phyloP scores from a whole-genome alignment of 768 basidiomycete genomes.

The Gymnopilus junonius region DNA sequence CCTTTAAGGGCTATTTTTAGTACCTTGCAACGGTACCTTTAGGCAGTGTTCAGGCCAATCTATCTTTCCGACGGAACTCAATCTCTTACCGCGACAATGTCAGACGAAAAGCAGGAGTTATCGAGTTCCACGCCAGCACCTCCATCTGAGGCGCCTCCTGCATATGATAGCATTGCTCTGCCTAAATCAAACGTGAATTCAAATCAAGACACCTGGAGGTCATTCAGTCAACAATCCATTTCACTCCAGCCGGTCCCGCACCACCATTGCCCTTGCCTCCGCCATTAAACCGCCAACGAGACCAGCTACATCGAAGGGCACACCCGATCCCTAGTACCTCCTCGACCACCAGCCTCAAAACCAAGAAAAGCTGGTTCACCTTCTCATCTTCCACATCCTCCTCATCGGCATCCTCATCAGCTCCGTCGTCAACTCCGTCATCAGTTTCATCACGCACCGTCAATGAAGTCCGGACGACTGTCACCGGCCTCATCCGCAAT shows the following conservation, averaged over 20 bases:
- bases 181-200: neutral
- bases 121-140: neutral
- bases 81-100: constrained; percentile 1
- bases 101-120: constrained; percentile 9
- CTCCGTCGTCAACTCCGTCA: constrained; percentile 23
- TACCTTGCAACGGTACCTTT: neutral
- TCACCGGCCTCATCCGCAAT: constrained; percentile 58
- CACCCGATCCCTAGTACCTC: constrained; percentile 22
- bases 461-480: constrained; percentile 55
- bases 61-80: neutral
- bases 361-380: constrained; percentile 38
- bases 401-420: neutral
- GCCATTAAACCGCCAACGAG: constrained; percentile 1
- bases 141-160: constrained; percentile 32
- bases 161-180: constrained; percentile 30
- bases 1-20: neutral
- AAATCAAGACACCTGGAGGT: constrained; percentile 12
- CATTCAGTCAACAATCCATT: constrained; percentile 13
- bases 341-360: constrained; percentile 20
- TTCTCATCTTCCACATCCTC: constrained; percentile 28
- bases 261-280: neutral
- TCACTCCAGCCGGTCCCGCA: neutral
- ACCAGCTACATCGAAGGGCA: constrained; percentile 12
- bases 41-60: neutral
- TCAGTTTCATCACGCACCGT: constrained; percentile 29